Conservation (phyloP, 306 rosid genomes). For the Quercus berberidifolia region DNA sequence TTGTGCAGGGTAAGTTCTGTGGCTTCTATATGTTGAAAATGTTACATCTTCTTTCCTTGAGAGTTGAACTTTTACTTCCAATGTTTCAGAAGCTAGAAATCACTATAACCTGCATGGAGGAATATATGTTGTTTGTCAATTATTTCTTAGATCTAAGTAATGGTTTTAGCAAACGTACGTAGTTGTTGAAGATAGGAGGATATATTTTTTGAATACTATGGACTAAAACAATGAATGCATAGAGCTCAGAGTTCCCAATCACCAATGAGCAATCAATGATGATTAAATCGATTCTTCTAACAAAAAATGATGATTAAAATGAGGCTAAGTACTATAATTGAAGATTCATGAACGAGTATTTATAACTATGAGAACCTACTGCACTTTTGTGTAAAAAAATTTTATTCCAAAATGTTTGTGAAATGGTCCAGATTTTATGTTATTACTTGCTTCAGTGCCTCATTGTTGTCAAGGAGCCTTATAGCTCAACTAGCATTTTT, state of each 20-base stretch:
- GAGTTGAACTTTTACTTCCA: background rate
- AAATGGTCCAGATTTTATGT: background rate
- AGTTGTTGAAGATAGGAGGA: too few species aligned
- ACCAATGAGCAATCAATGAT: too few species aligned
- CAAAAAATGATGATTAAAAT: too few species aligned
- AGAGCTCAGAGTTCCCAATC: too few species aligned
- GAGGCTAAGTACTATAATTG: too few species aligned
- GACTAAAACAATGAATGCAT: too few species aligned
- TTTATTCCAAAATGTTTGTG: background rate
- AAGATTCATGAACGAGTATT: too few species aligned
- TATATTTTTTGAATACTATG: too few species aligned
- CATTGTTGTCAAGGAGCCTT: too few species aligned
- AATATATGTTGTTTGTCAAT: background rate
- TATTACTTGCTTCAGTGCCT: background rate
- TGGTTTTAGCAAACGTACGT: background rate
- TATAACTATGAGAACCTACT: too few species aligned
- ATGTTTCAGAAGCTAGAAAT: background rate
- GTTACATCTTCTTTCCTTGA: background rate
- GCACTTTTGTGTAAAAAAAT: background rate
- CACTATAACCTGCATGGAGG: background rate
- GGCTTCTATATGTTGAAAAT: background rate
- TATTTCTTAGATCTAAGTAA: background rate
- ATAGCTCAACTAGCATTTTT: too few species aligned
- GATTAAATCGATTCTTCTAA: too few species aligned
- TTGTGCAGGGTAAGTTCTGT: conserved; percentile 55